Base-by-base conservation (phyloP, 2,329 filamentous ascomycete species). In the Paecilomyces fulvus region DNA sequence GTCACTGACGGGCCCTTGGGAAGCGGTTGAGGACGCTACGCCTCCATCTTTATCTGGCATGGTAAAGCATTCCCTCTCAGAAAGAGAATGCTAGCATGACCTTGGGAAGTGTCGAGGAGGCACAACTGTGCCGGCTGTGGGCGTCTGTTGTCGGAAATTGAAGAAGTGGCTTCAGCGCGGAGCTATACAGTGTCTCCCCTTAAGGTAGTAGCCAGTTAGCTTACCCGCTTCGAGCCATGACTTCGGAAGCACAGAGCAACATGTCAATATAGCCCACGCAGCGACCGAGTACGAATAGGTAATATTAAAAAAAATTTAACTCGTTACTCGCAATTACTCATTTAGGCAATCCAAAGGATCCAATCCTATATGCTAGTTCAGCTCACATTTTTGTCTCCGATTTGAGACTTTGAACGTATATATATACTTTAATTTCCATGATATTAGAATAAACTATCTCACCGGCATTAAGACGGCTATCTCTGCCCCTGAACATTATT, bases 31-130 rank as follows among this genome's bases (percentile, higher is more conserved):
- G 66, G 67, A 68, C 63, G 55, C 60, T 37, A 56, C 58, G 65
- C 70, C 67, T 72, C 67, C 69, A 62, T 63, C 63, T 60, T 66
- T 64, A 59, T 54, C 58, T 51, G 63, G 68, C 71, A 73, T 73
- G 61, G 63, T 64, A 61, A 61, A 63, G 58, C 70, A 73, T 73
- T 60, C 65, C 70, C 69, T 65, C 55, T 49, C 55, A 55, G 50
- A 30, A 56, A 48, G 51, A 59, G 53, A 52, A 49, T 56, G 48
- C 37, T 21, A 50, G 17, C 37, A 31, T 14, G 31, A 28, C 21
- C 25, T 43, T 25, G 46, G 1, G 17, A 14, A 12, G 30, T 37
- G 30, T n/a, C 46, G 30, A 14, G n/a, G 23, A n/a, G 33, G 17
- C 20, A 28, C 21, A 12, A 33, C 25, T 48, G 43, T 49, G 37